Percentiles rank a stretch among this genome's conserved stretches.
Evolutionary conservation across 495 filamentous ascomycete species (phyloP).

Genomic region (Hypoxylon fuscum): DNA sequence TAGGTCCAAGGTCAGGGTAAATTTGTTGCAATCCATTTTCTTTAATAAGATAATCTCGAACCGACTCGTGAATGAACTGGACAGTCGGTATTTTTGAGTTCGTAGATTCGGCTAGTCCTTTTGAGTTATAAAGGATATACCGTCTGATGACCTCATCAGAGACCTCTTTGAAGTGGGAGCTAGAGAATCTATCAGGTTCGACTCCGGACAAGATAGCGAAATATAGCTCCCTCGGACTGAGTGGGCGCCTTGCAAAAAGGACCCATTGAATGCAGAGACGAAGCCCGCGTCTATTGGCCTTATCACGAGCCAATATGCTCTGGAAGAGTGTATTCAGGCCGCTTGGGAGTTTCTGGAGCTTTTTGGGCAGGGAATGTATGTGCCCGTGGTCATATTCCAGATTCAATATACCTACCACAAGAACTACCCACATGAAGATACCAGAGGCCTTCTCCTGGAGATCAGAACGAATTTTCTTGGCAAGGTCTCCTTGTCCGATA

Average conservation of each 20-base stretch:
- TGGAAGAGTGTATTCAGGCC: slow-evolving; percentile 47
- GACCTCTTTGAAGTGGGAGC: slow-evolving; percentile 17
- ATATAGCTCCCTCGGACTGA: slow-evolving; percentile 50
- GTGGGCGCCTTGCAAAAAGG: slow-evolving; percentile 44
- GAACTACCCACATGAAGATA: slow-evolving; percentile 60
- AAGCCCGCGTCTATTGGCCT: slow-evolving; percentile 37
- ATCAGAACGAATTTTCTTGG: slow-evolving; percentile 39
- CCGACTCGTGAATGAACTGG: slow-evolving; percentile 57
- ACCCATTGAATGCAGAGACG: slow-evolving; percentile 55
- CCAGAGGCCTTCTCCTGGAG: slow-evolving; percentile 53
- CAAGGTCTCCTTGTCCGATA: slow-evolving; percentile 20
- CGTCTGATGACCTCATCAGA: slow-evolving; percentile 18
- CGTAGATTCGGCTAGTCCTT: slow-evolving; percentile 49
- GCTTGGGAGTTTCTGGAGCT: slow-evolving; percentile 45
- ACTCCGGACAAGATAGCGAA: slow-evolving; percentile 48
- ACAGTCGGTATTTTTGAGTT: slow-evolving; percentile 33
- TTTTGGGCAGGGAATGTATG: slow-evolving; percentile 23
- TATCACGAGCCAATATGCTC: slow-evolving; percentile 47
- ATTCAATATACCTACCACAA: slow-evolving; percentile 58
- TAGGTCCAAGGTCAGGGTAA: slow-evolving; percentile 29
- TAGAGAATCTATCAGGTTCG: slow-evolving; percentile 7
- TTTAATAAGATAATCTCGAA: slow-evolving; percentile 48
- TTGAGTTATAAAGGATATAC: slow-evolving; percentile 47
- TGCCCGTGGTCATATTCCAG: slow-evolving; percentile 41
- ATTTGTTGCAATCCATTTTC: slow-evolving; percentile 24